Evolutionary conservation across 78 protist species (phyloP).

Genomic region (Guillardia theta): DNA sequence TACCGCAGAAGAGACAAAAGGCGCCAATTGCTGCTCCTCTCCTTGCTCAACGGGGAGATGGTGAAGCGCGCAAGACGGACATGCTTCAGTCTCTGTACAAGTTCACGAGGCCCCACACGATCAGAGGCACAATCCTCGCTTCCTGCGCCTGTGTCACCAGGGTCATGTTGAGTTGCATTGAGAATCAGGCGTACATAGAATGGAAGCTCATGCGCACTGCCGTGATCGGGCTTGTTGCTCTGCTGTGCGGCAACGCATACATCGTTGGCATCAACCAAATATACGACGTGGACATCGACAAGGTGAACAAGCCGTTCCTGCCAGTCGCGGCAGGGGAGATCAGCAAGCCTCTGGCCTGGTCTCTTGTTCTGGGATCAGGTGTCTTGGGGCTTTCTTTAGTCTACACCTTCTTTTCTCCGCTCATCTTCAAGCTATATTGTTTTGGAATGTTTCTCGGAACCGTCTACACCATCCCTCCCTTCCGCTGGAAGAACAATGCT

Average conservation of each 20-base stretch:
- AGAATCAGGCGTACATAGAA: background rate
- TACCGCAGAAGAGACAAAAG: too few species aligned
- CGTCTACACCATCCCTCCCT: conserved; percentile 20
- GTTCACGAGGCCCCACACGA: conserved; percentile 22
- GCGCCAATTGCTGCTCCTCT: too few species aligned
- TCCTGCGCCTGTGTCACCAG: conserved; percentile 32
- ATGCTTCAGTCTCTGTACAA: background rate
- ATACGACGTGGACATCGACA: conserved; percentile 27
- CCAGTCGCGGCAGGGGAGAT: conserved; percentile 13
- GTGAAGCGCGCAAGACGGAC: too few species aligned
- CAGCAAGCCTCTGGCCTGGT: background rate
- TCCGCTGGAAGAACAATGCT: conserved; percentile 33
- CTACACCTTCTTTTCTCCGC: background rate
- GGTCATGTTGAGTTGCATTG: background rate
- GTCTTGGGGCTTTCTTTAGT: background rate
- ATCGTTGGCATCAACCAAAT: conserved; percentile 46
- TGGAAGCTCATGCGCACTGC: conserved; percentile 8
- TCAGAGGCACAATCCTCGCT: conserved; percentile 36
- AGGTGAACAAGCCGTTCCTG: conserved; percentile 41
- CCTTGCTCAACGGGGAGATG: too few species aligned
- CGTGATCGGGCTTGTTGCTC: background rate
- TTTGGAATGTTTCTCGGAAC: background rate
- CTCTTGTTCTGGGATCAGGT: background rate
- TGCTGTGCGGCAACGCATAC: conserved; percentile 27
- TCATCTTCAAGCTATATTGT: background rate